Percentiles rank a stretch among this genome's conserved stretches.
phyloP scores from a whole-genome alignment of 140 eudicot genomes.

The Ambrosia hybrid region DNA sequence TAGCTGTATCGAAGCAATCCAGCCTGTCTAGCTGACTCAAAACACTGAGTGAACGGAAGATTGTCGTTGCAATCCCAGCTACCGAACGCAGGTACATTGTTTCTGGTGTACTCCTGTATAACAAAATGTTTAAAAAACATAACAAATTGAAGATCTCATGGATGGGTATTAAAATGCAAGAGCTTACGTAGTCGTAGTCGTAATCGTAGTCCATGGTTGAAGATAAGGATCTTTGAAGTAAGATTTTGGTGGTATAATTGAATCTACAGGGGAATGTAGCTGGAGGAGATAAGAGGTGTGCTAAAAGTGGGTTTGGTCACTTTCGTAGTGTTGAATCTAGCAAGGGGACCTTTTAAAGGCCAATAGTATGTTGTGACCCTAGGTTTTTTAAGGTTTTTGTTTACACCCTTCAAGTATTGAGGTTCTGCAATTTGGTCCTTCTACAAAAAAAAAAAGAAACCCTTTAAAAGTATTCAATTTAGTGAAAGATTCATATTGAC shows the following conservation, averaged over 20 bases:
- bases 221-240: conserved; percentile 11
- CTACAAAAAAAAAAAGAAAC: too few relatives aligned
- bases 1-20: conserved; percentile 64
- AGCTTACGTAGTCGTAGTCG: conserved; percentile 27
- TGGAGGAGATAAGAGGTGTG: conserved; percentile 14
- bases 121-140: background rate
- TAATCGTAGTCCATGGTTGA: conserved; percentile 33
- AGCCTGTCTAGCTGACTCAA: conserved; percentile 81
- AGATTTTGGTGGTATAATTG: conserved; percentile 9
- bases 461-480: too few relatives aligned
- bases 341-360: conserved; percentile 20
- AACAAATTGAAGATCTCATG: background rate
- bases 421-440: too few relatives aligned
- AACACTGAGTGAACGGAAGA: conserved; percentile 90
- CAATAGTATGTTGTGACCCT: conserved; percentile 11
- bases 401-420: background rate
- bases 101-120: conserved; percentile 60
- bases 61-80: conserved; percentile 87
- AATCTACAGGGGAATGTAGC: conserved; percentile 30
- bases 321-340: conserved; percentile 23
- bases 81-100: conserved; percentile 89
- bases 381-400: background rate
- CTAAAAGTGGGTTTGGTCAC: conserved; percentile 19
- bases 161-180: background rate
- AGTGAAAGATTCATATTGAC: too few relatives aligned